phyloP scores from a whole-genome alignment of 179 eudicot species.

The Amaranthus tricolor region DNA sequence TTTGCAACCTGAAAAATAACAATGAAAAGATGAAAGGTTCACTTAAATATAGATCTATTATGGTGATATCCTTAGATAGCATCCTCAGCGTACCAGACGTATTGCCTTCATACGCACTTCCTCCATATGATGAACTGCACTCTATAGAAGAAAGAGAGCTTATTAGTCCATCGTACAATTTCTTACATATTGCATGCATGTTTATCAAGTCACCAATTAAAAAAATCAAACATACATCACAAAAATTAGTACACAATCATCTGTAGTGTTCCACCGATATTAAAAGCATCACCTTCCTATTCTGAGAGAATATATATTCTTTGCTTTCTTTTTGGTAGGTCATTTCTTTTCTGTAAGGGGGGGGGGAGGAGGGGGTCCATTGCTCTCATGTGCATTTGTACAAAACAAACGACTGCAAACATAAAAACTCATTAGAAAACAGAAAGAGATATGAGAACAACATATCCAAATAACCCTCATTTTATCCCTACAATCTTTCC shows the following conservation, averaged over 20 bases:
- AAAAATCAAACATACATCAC: background rate
- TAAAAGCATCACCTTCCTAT: background rate
- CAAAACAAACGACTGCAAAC: background rate
- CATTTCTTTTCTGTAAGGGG: background rate
- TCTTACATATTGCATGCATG: background rate
- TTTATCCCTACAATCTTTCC: too few species aligned
- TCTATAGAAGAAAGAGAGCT: constrained; percentile 39
- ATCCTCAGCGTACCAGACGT: constrained; percentile 67
- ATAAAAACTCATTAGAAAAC: too few species aligned
- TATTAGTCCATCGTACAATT: constrained; percentile 8
- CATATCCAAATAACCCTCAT: too few species aligned
- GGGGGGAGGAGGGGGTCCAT: background rate
- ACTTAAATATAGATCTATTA: background rate
- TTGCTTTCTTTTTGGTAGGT: background rate
- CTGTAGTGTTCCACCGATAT: background rate
- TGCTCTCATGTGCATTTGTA: background rate
- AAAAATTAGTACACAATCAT: background rate
- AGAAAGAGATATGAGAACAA: too few species aligned
- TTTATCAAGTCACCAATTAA: background rate
- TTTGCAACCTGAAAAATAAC: constrained; percentile 73
- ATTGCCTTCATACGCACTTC: constrained; percentile 99
- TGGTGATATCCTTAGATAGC: background rate
- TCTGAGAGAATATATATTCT: background rate
- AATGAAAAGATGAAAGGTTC: constrained; percentile 7
- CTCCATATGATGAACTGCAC: constrained; percentile 94